Conservation (phyloP, 1,284 basidiomycete genomes). For the Butyriboletus appendiculatus region DNA sequence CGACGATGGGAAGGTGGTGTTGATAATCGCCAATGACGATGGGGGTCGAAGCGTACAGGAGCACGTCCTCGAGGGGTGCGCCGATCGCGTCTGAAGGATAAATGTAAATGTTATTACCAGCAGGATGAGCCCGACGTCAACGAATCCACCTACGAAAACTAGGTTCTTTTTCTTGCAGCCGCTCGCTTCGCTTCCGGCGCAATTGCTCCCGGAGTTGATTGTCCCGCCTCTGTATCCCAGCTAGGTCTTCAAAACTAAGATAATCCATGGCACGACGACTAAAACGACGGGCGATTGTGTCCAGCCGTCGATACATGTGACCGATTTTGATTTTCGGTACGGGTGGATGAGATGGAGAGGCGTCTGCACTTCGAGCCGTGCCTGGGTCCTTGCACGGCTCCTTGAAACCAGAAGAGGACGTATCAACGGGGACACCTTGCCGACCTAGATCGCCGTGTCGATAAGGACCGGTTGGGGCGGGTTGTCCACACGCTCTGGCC, state of each 20-base stretch:
- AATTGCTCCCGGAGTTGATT: conserved; percentile 28
- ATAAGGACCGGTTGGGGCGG: conserved; percentile 8
- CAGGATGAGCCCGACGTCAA: background rate
- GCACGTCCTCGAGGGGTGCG: conserved; percentile 45
- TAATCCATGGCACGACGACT: conserved; percentile 31
- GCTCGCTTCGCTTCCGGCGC: conserved; percentile 20
- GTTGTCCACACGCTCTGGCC: conserved; percentile 33
- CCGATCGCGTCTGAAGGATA: conserved; percentile 47
- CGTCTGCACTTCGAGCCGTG: background rate
- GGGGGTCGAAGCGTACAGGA: conserved; percentile 46
- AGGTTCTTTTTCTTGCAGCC: conserved; percentile 23
- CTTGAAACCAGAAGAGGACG: conserved; percentile 1
- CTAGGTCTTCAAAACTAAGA: conserved; percentile 27
- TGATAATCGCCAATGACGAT: conserved; percentile 52
- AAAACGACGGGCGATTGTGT: conserved; percentile 26
- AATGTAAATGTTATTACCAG: background rate
- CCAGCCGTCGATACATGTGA: conserved; percentile 29
- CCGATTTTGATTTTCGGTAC: conserved; percentile 23
- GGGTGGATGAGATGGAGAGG: conserved; percentile 1
- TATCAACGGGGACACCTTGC: background rate
- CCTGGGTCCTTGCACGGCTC: conserved; percentile 1
- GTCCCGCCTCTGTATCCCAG: conserved; percentile 17
- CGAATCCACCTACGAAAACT: conserved; percentile 28
- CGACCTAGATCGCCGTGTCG: conserved; percentile 3
- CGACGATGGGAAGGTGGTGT: conserved; percentile 55